Evolutionary conservation across 176 grass and related monocot genomes (phyloP).

Genomic region (Oryza glaberrima): DNA sequence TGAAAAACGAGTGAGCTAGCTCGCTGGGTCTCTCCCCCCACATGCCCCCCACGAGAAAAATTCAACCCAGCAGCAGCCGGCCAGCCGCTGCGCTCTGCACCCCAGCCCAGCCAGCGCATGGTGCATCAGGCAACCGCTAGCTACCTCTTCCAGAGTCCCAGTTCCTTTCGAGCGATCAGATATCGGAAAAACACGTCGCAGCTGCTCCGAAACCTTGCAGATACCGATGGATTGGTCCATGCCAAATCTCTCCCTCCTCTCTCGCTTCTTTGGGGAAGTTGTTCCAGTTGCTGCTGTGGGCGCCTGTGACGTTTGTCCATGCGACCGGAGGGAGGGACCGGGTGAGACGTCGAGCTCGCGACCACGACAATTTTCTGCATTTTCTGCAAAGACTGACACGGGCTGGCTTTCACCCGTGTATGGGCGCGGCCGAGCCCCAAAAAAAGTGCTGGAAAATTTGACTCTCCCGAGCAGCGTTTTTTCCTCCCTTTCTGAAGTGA

Average conservation of each 20-base stretch:
- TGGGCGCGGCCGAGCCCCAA: conserved; percentile 12
- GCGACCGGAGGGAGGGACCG: neutral
- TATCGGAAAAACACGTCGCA: neutral
- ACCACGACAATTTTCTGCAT: conserved; percentile 1
- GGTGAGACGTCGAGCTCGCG: neutral
- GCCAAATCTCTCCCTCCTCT: neutral
- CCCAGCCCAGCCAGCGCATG: neutral
- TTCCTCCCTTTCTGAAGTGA: conserved; percentile 33
- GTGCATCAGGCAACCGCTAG: neutral
- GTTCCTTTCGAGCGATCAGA: conserved; percentile 7
- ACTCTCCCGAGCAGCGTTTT: neutral
- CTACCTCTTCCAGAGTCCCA: neutral
- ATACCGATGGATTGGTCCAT: neutral
- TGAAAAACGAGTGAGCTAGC: conserved; percentile 4
- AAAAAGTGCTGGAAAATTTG: conserved; percentile 8
- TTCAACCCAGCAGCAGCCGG: conserved; percentile 2
- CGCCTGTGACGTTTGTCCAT: neutral
- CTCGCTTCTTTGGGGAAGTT: neutral
- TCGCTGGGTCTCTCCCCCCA: neutral
- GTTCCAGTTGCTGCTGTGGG: neutral
- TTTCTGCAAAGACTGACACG: conserved; percentile 28
- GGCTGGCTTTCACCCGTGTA: neutral
- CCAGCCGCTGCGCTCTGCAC: fast-evolving
- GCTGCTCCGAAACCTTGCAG: neutral
- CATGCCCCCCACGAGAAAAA: neutral